A percentile compares a stretch with the other conserved stretches of the same genome.
Evolutionary conservation across 768 basidiomycete species (phyloP).

Genomic region (Clitopilus passeckerianus): DNA sequence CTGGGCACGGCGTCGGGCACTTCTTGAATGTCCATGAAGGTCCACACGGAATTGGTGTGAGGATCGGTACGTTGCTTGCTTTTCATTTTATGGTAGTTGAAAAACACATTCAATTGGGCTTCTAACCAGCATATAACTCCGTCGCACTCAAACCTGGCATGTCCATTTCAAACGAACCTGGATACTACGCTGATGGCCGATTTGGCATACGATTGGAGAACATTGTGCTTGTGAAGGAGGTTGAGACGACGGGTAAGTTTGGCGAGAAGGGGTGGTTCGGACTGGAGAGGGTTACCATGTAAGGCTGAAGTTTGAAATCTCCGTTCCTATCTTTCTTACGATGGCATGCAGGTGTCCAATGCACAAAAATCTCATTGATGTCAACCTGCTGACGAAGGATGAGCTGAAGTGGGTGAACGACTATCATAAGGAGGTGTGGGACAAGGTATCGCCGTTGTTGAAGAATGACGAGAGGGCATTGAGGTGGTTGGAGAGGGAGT

Average conservation of each 20-base stretch:
- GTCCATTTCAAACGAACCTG: slow-evolving; percentile 93
- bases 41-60: slow-evolving; percentile 59
- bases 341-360: slow-evolving; percentile 64
- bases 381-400: slow-evolving; percentile 47
- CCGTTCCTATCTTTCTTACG: neutral
- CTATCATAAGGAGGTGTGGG: slow-evolving; percentile 74
- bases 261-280: slow-evolving; percentile 80
- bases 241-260: slow-evolving; percentile 70
- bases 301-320: slow-evolving; percentile 16
- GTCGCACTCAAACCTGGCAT: slow-evolving; percentile 76
- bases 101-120: too few species aligned
- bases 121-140: slow-evolving; percentile 57
- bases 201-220: slow-evolving; percentile 95
- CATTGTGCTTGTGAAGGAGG: slow-evolving; percentile 73
- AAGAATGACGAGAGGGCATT: slow-evolving; percentile 54
- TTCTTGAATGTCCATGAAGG: slow-evolving; percentile 95
- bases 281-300: slow-evolving; percentile 90
- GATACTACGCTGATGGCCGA: slow-evolving; percentile 85
- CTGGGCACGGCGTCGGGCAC: slow-evolving; percentile 92
- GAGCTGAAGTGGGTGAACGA: slow-evolving; percentile 81
- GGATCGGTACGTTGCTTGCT: slow-evolving; percentile 31
- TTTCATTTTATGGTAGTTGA: neutral
- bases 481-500: slow-evolving; percentile 58
- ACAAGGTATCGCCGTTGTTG: slow-evolving; percentile 72
- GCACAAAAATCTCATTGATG: slow-evolving; percentile 76